Evolutionary conservation across 192 early-diverging fungal species (phyloP).

Genomic region (Obelidium mucronatum): DNA sequence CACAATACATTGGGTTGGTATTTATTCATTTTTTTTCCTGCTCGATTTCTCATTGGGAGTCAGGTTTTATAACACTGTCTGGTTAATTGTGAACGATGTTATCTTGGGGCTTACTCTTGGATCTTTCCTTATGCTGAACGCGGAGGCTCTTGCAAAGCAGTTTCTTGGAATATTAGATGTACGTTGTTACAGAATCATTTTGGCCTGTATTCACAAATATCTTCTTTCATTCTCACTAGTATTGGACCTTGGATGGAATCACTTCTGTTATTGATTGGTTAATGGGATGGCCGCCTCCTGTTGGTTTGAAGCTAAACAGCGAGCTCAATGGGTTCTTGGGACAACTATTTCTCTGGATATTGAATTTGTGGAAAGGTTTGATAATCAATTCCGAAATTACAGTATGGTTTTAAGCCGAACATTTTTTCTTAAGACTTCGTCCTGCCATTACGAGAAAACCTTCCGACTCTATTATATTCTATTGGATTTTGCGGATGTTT

Average conservation of each 20-base stretch:
- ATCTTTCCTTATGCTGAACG: constrained; percentile 70
- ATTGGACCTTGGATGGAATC: constrained; percentile 34
- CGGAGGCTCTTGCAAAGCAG: constrained; percentile 55
- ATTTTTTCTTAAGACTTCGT: constrained; percentile 37
- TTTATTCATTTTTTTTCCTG: too few relatives aligned
- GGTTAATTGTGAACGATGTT: constrained; percentile 93
- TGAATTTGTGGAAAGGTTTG: constrained; percentile 83
- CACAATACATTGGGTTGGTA: constrained; percentile 82
- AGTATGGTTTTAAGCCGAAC: not conserved
- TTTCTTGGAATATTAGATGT: constrained; percentile 29
- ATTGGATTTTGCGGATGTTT: constrained; percentile 81
- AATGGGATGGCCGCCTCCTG: constrained; percentile 81
- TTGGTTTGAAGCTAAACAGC: constrained; percentile 93
- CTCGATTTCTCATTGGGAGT: not conserved
- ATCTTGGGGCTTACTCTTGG: constrained; percentile 86
- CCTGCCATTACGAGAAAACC: constrained; percentile 35
- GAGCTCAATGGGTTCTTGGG: constrained; percentile 90
- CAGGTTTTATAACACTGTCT: constrained; percentile 95
- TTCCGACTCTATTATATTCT: constrained; percentile 67
- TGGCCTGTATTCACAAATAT: not conserved
- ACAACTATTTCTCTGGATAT: constrained; percentile 88
- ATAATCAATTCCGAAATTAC: not conserved
- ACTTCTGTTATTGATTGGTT: constrained; percentile 83
- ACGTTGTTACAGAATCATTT: not conserved
- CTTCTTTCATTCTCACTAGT: constrained; percentile 1